Base-by-base conservation (phyloP, 1,284 basidiomycete species). In the Ustilago vetiveriae region DNA sequence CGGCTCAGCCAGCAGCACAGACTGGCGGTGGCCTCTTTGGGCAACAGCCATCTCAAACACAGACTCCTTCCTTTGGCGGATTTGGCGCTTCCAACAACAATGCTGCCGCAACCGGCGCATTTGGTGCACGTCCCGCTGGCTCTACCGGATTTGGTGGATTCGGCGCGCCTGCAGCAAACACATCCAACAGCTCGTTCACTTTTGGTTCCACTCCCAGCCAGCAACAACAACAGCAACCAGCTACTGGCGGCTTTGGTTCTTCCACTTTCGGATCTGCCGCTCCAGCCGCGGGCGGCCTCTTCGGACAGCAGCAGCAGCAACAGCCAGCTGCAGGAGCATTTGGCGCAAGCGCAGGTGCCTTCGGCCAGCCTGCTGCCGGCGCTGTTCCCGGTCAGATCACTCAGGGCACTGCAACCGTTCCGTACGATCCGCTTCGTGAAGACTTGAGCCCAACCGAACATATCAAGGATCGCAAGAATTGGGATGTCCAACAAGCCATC, bases 11-110 rank as follows among this genome's bases (percentile, higher is more conserved):
- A 38, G 59, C 65, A 23, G 66, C 51, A 17, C 78, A 74, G 46
- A 64, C 70, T 36, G 58, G 69, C 16, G 75, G 74, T n/a, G 79
- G 81, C 16, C 66, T 82, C 29, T 82, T 82, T 37, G 82, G 81
- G 9, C 74, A 76, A 50, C 67, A 47, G 19, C 47, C 53, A n/a
- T 68, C 71, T 27, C 75, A 75, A 51, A 45, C 64, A 22, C 67
- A 72, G 58, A 65, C 68, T 4, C 63, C 72, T 13, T 45, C 69
- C 37, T 76, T 77, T 44, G 73, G 75, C 49, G 72, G 64, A 43
- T 65, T 65, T 22, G 68, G 68, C 26, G 67, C 67, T 7, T 39
- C 50, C 13, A 69, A 37, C 53, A 74, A 62, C 71, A 74, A 57
- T 53, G 57, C 64, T 32, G 50, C 64, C 36, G 44, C 68, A 26